These are phyloP conservation scores for Colletotrichum lindemuthianum DNA, from an alignment of 2,329 filamentous ascomycete genomes.

Conservation along the genomic window DNA sequence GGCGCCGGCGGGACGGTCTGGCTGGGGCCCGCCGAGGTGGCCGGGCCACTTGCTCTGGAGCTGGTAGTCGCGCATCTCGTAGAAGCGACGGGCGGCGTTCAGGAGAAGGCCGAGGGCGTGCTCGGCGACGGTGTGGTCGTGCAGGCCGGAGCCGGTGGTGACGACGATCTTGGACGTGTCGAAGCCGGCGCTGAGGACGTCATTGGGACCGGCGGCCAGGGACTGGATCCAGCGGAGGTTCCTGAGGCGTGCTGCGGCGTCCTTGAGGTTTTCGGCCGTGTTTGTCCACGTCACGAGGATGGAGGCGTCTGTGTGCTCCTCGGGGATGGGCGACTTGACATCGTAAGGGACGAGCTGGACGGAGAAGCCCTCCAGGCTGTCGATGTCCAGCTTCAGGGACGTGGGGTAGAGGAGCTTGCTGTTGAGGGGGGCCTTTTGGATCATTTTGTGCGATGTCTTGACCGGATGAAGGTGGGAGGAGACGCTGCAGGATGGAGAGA, in stretches of 20 bases:
- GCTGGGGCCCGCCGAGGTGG: constrained; percentile 70
- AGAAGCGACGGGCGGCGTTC: constrained; percentile 64
- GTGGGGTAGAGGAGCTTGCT: constrained; percentile 77
- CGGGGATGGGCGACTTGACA: constrained; percentile 64
- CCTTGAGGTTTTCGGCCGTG: constrained; percentile 64
- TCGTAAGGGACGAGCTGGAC: constrained; percentile 69
- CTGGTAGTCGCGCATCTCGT: constrained; percentile 72
- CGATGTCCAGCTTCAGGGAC: constrained; percentile 66
- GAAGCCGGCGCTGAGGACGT: constrained; percentile 71
- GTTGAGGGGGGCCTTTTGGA: constrained; percentile 33
- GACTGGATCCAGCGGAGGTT: constrained; percentile 74
- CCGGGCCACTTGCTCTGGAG: constrained; percentile 65
- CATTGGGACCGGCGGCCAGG: constrained; percentile 73
- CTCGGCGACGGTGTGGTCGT: constrained; percentile 73
- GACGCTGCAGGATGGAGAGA: not conserved
- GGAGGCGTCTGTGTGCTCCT: constrained; percentile 67
- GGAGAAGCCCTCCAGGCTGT: constrained; percentile 67
- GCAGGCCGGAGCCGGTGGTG: constrained; percentile 70
- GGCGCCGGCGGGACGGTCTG: constrained; percentile 63
- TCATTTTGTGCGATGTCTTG: too few species aligned
- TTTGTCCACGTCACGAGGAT: constrained; percentile 72
- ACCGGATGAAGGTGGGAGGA: not conserved
- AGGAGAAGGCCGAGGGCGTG: constrained; percentile 69
- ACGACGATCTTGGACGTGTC: constrained; percentile 59
- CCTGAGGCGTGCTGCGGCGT: constrained; percentile 64